These are phyloP conservation scores for Candida vaughaniae DNA, from an alignment of 805 yeast genomes.

Conservation along the genomic window DNA sequence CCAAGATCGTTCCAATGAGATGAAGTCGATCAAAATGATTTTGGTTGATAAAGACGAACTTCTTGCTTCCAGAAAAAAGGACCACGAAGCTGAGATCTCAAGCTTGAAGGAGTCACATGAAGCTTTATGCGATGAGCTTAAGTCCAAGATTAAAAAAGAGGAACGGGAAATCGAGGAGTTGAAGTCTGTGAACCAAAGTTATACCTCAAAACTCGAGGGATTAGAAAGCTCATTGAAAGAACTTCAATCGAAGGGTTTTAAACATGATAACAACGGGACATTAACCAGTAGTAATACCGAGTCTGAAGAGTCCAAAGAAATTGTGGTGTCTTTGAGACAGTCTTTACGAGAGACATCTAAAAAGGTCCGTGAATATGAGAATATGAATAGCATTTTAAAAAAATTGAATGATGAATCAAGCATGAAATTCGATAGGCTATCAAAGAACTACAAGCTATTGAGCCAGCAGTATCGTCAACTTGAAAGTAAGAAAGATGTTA, in stretches of 20 bases:
- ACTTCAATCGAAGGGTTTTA: conserved; percentile 22
- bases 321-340: conserved; percentile 47
- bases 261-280: too few relatives aligned
- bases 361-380: conserved; percentile 56
- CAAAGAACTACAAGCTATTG: conserved; percentile 67
- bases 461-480: conserved; percentile 55
- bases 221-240: conserved; percentile 32
- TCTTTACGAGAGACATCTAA: conserved; percentile 52
- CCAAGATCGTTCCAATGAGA: conserved; percentile 80
- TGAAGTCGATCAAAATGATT: conserved; percentile 66
- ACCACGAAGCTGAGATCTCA: conserved; percentile 51
- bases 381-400: conserved; percentile 51
- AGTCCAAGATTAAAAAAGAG: conserved; percentile 41
- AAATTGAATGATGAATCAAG: conserved; percentile 65
- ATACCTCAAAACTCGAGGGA: conserved; percentile 39
- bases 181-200: conserved; percentile 40
- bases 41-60: conserved; percentile 67
- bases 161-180: conserved; percentile 67
- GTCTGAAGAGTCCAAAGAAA: conserved; percentile 22
- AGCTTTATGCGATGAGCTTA: conserved; percentile 41
- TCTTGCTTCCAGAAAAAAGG: conserved; percentile 50
- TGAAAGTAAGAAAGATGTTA: conserved; percentile 25
- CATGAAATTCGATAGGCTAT: conserved; percentile 62
- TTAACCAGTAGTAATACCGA: conserved; percentile 1
- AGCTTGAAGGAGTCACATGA: conserved; percentile 60